Conservation (phyloP, 345 rosid species). For the Salix brachista region DNA sequence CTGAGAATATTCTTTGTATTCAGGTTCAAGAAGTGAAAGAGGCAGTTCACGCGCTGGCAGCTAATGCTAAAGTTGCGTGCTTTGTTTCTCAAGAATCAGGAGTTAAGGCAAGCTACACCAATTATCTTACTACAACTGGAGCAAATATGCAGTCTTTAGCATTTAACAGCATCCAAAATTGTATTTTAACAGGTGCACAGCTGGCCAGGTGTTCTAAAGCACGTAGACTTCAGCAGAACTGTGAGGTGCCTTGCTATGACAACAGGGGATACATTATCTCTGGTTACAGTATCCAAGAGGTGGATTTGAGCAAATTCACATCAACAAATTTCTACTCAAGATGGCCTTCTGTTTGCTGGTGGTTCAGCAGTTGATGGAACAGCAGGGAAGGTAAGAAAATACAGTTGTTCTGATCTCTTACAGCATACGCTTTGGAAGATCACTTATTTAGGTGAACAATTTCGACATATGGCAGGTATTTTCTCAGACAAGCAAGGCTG, state of each 20-base stretch:
- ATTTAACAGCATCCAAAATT: background rate
- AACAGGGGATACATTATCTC: slow-evolving; percentile 42
- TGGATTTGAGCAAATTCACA: slow-evolving; percentile 39
- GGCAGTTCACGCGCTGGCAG: slow-evolving; percentile 42
- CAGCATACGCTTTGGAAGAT: background rate
- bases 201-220: slow-evolving; percentile 56
- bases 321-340: slow-evolving; percentile 37
- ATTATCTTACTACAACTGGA: background rate
- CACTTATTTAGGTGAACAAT: background rate
- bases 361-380: slow-evolving; percentile 53
- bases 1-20: slow-evolving; percentile 49
- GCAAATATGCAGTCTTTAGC: background rate
- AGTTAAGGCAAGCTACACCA: slow-evolving; percentile 40
- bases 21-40: slow-evolving; percentile 67
- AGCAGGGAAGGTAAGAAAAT: slow-evolving; percentile 45
- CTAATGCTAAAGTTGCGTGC: slow-evolving; percentile 45
- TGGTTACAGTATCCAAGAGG: slow-evolving; percentile 56
- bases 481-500: slow-evolving; percentile 28
- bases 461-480: slow-evolving; percentile 38
- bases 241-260: slow-evolving; percentile 51
- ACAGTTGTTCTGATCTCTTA: background rate
- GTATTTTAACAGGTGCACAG: slow-evolving; percentile 41
- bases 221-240: slow-evolving; percentile 42
- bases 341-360: slow-evolving; percentile 38
- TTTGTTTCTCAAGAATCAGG: slow-evolving; percentile 52